Conservation (phyloP, 2,329 filamentous ascomycete genomes). For the Penicillium sp. region DNA sequence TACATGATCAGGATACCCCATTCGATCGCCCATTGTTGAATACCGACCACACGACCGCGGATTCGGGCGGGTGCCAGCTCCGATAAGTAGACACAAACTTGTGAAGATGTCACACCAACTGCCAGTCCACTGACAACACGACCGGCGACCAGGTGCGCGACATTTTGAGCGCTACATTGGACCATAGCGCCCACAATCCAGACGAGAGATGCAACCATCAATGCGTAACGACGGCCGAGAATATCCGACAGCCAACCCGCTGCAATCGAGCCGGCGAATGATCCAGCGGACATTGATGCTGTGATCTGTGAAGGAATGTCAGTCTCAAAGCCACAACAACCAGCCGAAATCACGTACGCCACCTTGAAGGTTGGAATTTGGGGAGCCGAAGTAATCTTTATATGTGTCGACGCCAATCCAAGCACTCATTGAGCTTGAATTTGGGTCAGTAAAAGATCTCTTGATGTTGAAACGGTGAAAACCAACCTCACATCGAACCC, state of each 20-base stretch:
- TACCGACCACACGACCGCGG: conserved; percentile 45
- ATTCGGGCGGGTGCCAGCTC: conserved; percentile 46
- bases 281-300: conserved; percentile 52
- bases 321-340: background rate
- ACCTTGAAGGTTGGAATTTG: conserved; percentile 38
- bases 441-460: background rate
- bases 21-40: conserved; percentile 49
- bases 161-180: conserved; percentile 30
- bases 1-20: conserved; percentile 50
- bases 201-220: conserved; percentile 28
- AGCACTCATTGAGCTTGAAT: conserved; percentile 38
- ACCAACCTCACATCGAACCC: conserved; percentile 61
- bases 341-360: conserved; percentile 25
- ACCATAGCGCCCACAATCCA: conserved; percentile 30
- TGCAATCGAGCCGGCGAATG: conserved; percentile 23
- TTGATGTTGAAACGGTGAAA: conserved; percentile 35
- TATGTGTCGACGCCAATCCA: conserved; percentile 56
- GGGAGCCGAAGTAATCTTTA: conserved; percentile 57
- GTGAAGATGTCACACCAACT: conserved; percentile 47
- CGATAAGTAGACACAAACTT: conserved; percentile 47
- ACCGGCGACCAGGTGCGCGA: conserved; percentile 26
- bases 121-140: conserved; percentile 30
- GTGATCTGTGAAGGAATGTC: conserved; percentile 56
- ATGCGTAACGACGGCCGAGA: conserved; percentile 24
- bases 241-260: conserved; percentile 27